Evolutionary conservation across 2,329 filamentous ascomycete species (phyloP), one percentile per base, ranked within the genome.

Genomic region (Epichloe hybrida): DNA sequence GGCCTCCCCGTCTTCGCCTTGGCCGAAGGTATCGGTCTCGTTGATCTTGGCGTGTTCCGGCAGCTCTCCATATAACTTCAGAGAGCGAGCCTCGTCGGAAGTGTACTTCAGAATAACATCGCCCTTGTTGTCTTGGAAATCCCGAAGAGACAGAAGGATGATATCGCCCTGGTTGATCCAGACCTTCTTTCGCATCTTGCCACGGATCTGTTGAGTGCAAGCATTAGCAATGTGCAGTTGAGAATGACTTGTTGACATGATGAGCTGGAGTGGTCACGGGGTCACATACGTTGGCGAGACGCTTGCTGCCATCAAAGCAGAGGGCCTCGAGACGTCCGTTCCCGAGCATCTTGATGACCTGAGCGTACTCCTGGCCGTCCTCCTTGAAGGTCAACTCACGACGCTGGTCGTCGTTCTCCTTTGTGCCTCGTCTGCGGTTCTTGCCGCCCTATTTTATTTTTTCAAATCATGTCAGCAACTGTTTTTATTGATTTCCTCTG

Each of bases 81-180:
- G 80, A 59, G 83, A 86, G 66, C 93, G 84, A 63, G 93, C 93
- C 76, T 97, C 93, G 66, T 98, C 93, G 72, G 88, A 84, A 52
- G 81, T 87, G 80, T 96, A 95, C 77, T 96, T 97, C 67, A 94
- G 81, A 66, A 93, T 93, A 69, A 96, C 95, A 68, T 96, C 90
- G 69, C 90, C 90, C 75, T 95, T 95, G 73, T 91, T 86, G 71
- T 93, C 88, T 69, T 95, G 88, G 74, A 94, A 94, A 70, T 94
- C 89, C 61, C 88, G 86, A 55, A 95, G 83, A 37, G 85, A 90
- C 55, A 91, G 76, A 44, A 91, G 80, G 68, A 91, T 90, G 68
- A 95, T 95, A 68, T 95, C 88, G 66, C 89, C 89, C 75, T 95
- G 89, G 79, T 95, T 96, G 79, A 96, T 96, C 89, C 89, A 96